phyloP scores from a whole-genome alignment of 1,139 yeast genomes.

The Citeromyces hawaiiensis region DNA sequence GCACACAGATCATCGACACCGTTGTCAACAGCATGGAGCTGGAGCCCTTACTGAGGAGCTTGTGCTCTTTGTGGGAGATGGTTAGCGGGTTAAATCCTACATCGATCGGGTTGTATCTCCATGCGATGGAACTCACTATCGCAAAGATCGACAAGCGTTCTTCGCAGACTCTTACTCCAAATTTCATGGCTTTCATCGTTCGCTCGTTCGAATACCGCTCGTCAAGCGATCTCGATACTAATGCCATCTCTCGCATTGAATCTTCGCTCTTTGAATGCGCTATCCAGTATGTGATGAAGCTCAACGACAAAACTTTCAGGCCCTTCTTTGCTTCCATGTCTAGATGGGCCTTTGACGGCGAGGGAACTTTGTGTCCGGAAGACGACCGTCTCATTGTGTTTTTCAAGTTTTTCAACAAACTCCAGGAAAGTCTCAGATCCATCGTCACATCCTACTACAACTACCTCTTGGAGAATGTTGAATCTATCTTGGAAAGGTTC shows the following conservation, averaged over 20 bases:
- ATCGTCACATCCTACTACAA: constrained; percentile 84
- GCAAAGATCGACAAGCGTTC: constrained; percentile 61
- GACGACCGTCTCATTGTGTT: constrained; percentile 53
- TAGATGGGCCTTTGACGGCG: constrained; percentile 90
- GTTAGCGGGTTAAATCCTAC: constrained; percentile 21
- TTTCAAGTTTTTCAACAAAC: constrained; percentile 74
- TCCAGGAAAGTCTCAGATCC: constrained; percentile 74
- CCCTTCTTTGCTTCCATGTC: constrained; percentile 80
- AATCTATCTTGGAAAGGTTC: constrained; percentile 36
- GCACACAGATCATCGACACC: constrained; percentile 52
- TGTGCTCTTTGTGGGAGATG: constrained; percentile 53
- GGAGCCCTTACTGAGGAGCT: constrained; percentile 44
- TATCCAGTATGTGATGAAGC: constrained; percentile 68
- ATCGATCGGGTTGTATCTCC: constrained; percentile 60
- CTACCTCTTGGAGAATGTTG: constrained; percentile 66
- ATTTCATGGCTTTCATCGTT: constrained; percentile 58
- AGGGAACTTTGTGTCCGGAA: constrained; percentile 44
- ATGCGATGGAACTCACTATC: constrained; percentile 49
- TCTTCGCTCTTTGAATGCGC: constrained; percentile 64
- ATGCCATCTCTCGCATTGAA: constrained; percentile 73
- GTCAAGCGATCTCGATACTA: constrained; percentile 42
- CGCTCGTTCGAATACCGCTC: constrained; percentile 61
- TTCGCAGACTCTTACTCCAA: constrained; percentile 58
- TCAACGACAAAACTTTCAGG: constrained; percentile 87
- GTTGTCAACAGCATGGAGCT: constrained; percentile 60